Evolutionary conservation across 1,284 basidiomycete species (phyloP).

Genomic region (Coniferiporia sulphurascens): DNA sequence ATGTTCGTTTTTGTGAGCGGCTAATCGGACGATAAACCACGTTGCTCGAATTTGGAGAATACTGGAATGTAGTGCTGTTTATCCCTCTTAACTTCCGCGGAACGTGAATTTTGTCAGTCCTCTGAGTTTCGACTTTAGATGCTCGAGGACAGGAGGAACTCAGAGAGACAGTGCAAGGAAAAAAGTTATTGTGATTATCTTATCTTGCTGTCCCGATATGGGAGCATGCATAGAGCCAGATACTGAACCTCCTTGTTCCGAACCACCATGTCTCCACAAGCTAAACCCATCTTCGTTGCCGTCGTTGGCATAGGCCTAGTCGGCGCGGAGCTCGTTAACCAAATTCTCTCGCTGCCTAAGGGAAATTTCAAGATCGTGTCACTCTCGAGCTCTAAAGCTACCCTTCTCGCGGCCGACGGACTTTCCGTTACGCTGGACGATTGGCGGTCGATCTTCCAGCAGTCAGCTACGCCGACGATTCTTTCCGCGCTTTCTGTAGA

Average conservation of each 20-base stretch:
- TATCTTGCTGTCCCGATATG: too few relatives aligned
- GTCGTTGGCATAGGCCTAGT: conserved; percentile 87
- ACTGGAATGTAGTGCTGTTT: too few relatives aligned
- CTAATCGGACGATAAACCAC: too few relatives aligned
- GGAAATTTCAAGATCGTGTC: conserved; percentile 70
- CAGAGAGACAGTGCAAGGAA: too few relatives aligned
- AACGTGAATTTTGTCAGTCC: too few relatives aligned
- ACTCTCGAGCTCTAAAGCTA: conserved; percentile 72
- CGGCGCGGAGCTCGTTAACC: conserved; percentile 76
- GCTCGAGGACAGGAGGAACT: too few relatives aligned
- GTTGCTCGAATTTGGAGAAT: too few relatives aligned
- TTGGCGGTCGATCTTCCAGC: conserved; percentile 22
- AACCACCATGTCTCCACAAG: conserved; percentile 2
- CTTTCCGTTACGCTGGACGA: conserved; percentile 34
- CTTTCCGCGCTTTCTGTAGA: conserved; percentile 42
- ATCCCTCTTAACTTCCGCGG: too few relatives aligned
- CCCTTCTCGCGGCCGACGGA: conserved; percentile 52
- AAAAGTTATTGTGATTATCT: too few relatives aligned
- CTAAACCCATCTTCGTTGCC: conserved; percentile 43
- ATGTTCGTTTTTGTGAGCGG: too few relatives aligned
- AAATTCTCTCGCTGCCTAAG: conserved; percentile 66
- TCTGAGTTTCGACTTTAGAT: too few relatives aligned
- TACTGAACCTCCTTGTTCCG: not conserved
- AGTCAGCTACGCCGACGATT: conserved; percentile 28
- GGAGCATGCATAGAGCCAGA: not conserved